Evolutionary conservation across 441 rosid species (phyloP).

Genomic region (Adansonia gregorii): DNA sequence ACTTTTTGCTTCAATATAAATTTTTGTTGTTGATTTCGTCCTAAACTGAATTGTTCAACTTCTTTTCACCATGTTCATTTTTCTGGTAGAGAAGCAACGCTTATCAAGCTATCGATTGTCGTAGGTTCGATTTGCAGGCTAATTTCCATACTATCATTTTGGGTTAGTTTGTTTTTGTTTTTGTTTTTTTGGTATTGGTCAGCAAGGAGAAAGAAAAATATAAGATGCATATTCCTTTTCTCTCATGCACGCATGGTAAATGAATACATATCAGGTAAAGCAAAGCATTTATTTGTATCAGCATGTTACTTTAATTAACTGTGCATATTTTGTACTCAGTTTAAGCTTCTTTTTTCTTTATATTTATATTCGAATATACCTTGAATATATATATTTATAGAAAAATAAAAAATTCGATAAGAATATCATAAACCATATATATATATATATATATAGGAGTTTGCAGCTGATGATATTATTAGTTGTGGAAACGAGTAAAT

Average conservation of each 20-base stretch:
- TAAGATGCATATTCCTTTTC: not conserved
- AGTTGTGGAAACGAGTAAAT: no score
- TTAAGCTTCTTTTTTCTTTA: no score
- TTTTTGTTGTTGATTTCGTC: not conserved
- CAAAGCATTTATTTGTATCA: not conserved
- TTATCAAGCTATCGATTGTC: not conserved
- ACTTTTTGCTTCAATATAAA: constrained; percentile 7
- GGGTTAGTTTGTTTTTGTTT: not conserved
- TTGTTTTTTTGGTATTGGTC: no score
- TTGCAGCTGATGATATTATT: no score
- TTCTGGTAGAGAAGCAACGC: not conserved
- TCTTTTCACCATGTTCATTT: not conserved
- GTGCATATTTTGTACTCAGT: not conserved
- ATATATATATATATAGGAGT: no score
- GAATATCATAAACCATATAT: no score
- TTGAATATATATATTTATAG: no score
- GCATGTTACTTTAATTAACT: not conserved
- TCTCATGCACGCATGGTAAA: not conserved
- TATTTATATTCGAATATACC: no score
- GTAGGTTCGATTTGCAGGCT: not conserved
- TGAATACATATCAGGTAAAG: not conserved
- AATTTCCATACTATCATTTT: not conserved
- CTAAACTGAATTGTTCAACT: not conserved
- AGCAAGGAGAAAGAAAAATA: not conserved
- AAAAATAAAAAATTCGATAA: no score